Evolutionary conservation across 106 monocot species (phyloP).

Genomic region (Cymbidium sinense): DNA sequence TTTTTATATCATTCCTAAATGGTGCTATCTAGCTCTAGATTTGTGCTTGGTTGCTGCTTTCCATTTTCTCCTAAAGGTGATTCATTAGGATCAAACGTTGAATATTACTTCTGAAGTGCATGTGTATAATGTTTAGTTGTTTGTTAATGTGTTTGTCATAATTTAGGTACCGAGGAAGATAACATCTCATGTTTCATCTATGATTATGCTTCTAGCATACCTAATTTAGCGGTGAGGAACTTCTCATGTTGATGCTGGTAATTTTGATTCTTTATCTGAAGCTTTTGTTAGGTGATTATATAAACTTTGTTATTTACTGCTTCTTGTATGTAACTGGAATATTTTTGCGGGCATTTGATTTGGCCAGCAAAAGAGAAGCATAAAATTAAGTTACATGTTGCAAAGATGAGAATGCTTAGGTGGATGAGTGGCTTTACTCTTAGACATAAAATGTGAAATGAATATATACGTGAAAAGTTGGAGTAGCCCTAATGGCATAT

Average conservation of each 20-base stretch:
- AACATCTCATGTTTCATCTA: constrained; percentile 54
- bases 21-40: not conserved
- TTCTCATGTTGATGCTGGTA: constrained; percentile 38
- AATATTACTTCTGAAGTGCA: not conserved
- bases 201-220: constrained; percentile 58
- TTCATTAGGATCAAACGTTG: not conserved
- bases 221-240: constrained; percentile 78
- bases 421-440: too few relatives aligned
- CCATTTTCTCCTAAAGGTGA: not conserved
- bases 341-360: not conserved
- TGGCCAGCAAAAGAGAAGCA: not conserved
- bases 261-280: constrained; percentile 15
- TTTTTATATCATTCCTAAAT: not conserved
- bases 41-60: constrained; percentile 1
- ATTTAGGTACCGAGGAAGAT: constrained; percentile 32
- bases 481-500: too few relatives aligned
- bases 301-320: not conserved
- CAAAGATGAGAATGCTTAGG: too few relatives aligned
- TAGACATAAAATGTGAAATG: too few relatives aligned
- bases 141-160: constrained; percentile 9
- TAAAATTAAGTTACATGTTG: too few relatives aligned
- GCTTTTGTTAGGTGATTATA: not conserved
- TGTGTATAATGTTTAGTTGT: constrained; percentile 7
- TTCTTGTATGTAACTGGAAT: not conserved
- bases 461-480: too few relatives aligned